Conservation (phyloP, 1,284 basidiomycete species). For the Tremellales sp. region DNA sequence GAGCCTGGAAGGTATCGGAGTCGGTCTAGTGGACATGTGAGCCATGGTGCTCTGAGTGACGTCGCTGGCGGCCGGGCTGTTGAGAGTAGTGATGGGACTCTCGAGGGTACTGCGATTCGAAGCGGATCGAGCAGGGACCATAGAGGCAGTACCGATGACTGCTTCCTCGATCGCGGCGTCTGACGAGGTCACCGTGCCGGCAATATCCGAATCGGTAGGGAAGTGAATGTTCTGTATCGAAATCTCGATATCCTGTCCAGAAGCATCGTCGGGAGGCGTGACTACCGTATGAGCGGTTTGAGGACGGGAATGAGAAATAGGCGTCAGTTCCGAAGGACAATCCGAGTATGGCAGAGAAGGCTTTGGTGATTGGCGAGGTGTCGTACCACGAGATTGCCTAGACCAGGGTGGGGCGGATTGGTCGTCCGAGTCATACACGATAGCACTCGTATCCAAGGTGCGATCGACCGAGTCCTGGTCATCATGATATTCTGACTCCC, state of each 20-base stretch:
- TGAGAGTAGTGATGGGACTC: background rate
- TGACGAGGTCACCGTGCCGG: constrained; percentile 14
- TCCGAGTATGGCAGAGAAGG: no score
- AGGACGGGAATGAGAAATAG: background rate
- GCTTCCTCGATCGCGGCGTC: constrained; percentile 13
- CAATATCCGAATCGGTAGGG: constrained; percentile 30
- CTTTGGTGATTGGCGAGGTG: no score
- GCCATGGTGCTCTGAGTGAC: background rate
- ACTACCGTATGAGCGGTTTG: background rate
- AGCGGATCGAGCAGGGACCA: constrained; percentile 32
- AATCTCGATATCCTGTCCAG: constrained; percentile 17
- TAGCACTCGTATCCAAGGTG: background rate
- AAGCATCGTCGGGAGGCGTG: constrained; percentile 1
- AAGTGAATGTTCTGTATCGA: constrained; percentile 33
- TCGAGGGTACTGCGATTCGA: constrained; percentile 14
- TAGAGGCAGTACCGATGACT: constrained; percentile 25
- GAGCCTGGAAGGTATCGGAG: constrained; percentile 48
- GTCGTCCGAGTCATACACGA: background rate
- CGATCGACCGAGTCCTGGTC: background rate
- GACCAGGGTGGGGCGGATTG: background rate
- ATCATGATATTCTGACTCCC: background rate
- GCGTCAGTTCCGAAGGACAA: no score
- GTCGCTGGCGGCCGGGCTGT: background rate
- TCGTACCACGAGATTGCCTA: no score
- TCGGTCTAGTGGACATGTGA: constrained; percentile 5